Evolutionary conservation across 2,329 filamentous ascomycete genomes (phyloP), one percentile per base, ranked within the genome.

Genomic region (Pseudohalonectria lignicola): DNA sequence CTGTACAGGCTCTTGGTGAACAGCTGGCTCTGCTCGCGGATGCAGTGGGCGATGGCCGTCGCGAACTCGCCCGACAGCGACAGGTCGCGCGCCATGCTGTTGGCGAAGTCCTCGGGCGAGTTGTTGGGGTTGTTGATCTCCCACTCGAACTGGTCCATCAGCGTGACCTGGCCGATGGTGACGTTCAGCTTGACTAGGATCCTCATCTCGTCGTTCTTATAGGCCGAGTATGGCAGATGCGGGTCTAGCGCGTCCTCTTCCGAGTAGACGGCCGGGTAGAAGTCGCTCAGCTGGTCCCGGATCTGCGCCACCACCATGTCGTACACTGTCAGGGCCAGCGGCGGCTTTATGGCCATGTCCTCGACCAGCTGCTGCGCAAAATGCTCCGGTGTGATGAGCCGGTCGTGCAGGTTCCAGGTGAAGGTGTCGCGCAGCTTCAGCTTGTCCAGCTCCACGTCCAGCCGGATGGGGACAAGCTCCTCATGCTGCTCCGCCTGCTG

Each of bases 181-280:
- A 98, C 94, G 60, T 96, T 95, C 36, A 98, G 71, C 60, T 95
- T 96, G 60, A 98, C 78, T 31, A 94, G 66, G 48, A 98, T 84
- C 36, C 92, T 82, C 90, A 98, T 95, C 64, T 98, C 92, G 55
- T 98, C 92, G 54, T 98, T 94, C 61, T 96, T 96, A 66, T 95
- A 94, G 6, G 92, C 88, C 29, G 74, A 80, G 55, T 96, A 96
- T 1, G 90, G 88, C 11, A 93, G 69, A 53, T 92, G 82, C 2
- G 87, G 84, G 51, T 98, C 90, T 34, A 95, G 69, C 1, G 90
- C 77, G 50, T 94, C 86, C 50, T 96, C 90, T 49, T 93, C 82
- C 35, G 90, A 82, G 54, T 79, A 92, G 18, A 92, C 79, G 50
- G 94, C 86, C 5, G 92, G 92, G 54, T 94, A 94, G 56, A 86